Evolutionary conservation across 495 filamentous ascomycete genomes (phyloP), one percentile per base, ranked within the genome.

Genomic region (Penicillium pancosmium): DNA sequence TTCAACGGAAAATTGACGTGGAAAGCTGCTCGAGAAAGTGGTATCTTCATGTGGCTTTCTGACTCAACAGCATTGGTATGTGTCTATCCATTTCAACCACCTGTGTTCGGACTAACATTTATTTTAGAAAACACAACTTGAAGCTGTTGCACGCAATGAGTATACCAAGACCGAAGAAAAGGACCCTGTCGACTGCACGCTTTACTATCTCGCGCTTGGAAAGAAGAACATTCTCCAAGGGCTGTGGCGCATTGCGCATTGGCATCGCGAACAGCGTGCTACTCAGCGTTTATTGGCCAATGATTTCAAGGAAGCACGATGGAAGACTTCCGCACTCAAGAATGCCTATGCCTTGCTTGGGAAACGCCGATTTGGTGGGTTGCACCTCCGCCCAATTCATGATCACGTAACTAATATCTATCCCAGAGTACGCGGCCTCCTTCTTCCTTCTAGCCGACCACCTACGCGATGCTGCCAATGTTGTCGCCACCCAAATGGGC

Each of bases 271-370:
- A 70, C 95, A 97, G 73, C 75, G 63, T 9, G 82, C 87, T 0
- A 99, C 94, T 9, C 83, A 84, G 50, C 82, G 78, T 53, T 78
- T 99, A 23, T 73, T 99, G 16, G 81, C 86, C 7, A 95, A 97
- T 62, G 90, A 97, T 70, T 99, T 99, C 73, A 78, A 84, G 5
- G 89, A 96, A 55, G 77, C 83, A 11, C 86, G 90, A 60, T 97
- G 94, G 92, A 89, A 85, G 75, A 96, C 91, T 2, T 87, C 91
- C 3, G 94, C 95, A 11, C 71, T 95, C 56, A 99, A 99, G 74
- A 99, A 99, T 67, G 94, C 94, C 2, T 99, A 96, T 73, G 93
- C 93, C n/a, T 70, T 99, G 56, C 87, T 98, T 68, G 93, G 92
- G 44, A 94, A 92, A 74, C 86, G 89, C 38, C 82, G 94, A 66